Base-by-base conservation (phyloP, 208 protist genomes). In the Zelonia costaricensis region DNA sequence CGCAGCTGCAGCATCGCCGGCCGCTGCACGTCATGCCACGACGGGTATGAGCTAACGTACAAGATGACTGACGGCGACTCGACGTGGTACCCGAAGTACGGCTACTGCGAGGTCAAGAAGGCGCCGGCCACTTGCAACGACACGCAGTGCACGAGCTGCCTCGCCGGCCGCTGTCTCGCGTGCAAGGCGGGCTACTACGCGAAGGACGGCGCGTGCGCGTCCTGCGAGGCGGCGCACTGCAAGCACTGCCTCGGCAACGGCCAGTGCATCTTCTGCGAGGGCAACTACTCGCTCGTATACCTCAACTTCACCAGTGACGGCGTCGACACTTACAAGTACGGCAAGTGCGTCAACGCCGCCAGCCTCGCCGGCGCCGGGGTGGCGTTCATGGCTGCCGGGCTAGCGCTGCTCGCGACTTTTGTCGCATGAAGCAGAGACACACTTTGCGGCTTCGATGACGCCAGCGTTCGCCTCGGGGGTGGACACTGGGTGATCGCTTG, bases 11-110 rank as follows among this genome's bases (percentile, higher is more conserved):
- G 4, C 42, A 15, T 46, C 20, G 6, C 20, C 42, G 42, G 42
- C n/a, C 20, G 15, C n/a, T 46, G 42, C 42, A 46, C 42, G n/a
- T 23, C n/a, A 6, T 46, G 42, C 20, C 4, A 46, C n/a, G 42
- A 46, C 42, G 42, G 42, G 8, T 46, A 46, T 15, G 42, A 46
- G n/a, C 42, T 46, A 7, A 23, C 13, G 42, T 46, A 46, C 42
- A 25, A 25, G 8, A 5, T 23, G 8, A n/a, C 42, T 6, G 42
- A 5, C 8, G n/a, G 20, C 13, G 42, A 23, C 9, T n/a, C n/a
- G 13, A 23, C 13, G 42, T n/a, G 15, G 36, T 9, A 18, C 42
- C 20, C 20, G 8, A 5, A 15, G 42, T 46, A 46, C 20, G 42
- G 42, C 42, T 4, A 5, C 13, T 46, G 42, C 42, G n/a, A 46